These are phyloP conservation scores for Copromyces sp. DNA, from an alignment of 495 filamentous ascomycete species.

Conservation along the genomic window DNA sequence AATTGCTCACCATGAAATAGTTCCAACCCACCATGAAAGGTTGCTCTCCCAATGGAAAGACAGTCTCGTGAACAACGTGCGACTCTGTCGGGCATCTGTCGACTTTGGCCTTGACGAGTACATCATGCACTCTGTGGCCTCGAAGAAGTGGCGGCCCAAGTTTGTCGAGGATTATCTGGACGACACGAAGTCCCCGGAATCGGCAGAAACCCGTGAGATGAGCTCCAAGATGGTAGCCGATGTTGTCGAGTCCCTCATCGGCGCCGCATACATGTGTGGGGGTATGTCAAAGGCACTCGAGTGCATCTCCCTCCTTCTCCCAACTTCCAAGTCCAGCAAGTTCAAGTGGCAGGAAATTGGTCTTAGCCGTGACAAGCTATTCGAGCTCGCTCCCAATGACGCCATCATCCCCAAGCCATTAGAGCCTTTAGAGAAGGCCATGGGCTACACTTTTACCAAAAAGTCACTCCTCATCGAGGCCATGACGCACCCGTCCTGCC, in stretches of 20 bases:
- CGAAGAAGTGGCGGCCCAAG: constrained; percentile 59
- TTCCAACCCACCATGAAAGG: constrained; percentile 67
- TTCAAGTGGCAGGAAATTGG: constrained; percentile 42
- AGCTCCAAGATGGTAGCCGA: constrained; percentile 82
- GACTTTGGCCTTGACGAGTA: constrained; percentile 57
- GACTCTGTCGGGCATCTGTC: constrained; percentile 54
- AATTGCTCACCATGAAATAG: constrained; percentile 11
- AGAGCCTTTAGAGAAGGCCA: constrained; percentile 42
- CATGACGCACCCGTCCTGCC: constrained; percentile 71
- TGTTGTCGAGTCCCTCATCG: constrained; percentile 77
- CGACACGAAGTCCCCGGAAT: not conserved
- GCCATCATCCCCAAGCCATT: constrained; percentile 18
- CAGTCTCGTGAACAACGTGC: constrained; percentile 60
- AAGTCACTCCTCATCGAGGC: constrained; percentile 69
- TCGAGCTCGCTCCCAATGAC: constrained; percentile 17
- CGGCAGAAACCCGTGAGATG: constrained; percentile 28
- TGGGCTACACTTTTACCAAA: constrained; percentile 64
- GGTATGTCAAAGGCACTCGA: constrained; percentile 51
- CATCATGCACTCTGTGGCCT: constrained; percentile 44
- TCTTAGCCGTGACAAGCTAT: constrained; percentile 22
- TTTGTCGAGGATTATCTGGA: constrained; percentile 46
- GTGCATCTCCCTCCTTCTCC: constrained; percentile 58
- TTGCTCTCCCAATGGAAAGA: constrained; percentile 61
- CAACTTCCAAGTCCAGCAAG: constrained; percentile 26
- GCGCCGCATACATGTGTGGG: constrained; percentile 64